These are phyloP conservation scores for Plantago elongata DNA, from an alignment of 257 asterid species.

Conservation along the genomic window DNA sequence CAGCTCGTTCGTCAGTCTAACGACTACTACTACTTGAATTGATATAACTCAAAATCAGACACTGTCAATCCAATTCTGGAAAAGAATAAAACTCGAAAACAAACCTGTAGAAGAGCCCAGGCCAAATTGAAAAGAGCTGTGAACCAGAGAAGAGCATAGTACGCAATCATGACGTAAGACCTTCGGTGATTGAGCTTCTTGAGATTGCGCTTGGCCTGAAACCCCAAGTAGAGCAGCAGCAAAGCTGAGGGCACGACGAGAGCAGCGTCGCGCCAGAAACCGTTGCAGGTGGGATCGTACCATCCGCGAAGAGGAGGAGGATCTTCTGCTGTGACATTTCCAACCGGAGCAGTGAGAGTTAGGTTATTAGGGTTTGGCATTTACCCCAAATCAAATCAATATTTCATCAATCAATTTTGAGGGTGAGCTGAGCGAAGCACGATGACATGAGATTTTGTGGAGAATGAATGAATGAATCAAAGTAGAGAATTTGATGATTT, in stretches of 20 bases:
- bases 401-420: too few species aligned
- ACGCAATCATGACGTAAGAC: slow-evolving; percentile 76
- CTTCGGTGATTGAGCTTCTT: slow-evolving; percentile 71
- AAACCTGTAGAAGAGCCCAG: slow-evolving; percentile 86
- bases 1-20: too few species aligned
- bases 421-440: too few species aligned
- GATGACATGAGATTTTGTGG: too few species aligned
- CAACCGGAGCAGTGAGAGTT: slow-evolving; percentile 22
- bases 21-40: too few species aligned
- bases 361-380: slow-evolving; percentile 44
- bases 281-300: slow-evolving; percentile 48
- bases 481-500: too few species aligned
- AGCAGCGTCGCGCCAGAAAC: slow-evolving; percentile 70
- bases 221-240: slow-evolving; percentile 70
- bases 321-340: slow-evolving; percentile 29
- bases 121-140: slow-evolving; percentile 70
- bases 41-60: too few species aligned
- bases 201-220: slow-evolving; percentile 63
- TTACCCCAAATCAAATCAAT: slow-evolving; percentile 10
- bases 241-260: slow-evolving; percentile 69
- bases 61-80: background rate
- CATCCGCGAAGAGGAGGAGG: slow-evolving; percentile 23
- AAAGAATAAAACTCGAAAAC: background rate
- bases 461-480: too few species aligned
- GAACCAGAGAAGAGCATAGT: slow-evolving; percentile 71